Evolutionary conservation across 805 yeast species (phyloP), one percentile per base, ranked within the genome.

Genomic region (Pichia cabralensis): DNA sequence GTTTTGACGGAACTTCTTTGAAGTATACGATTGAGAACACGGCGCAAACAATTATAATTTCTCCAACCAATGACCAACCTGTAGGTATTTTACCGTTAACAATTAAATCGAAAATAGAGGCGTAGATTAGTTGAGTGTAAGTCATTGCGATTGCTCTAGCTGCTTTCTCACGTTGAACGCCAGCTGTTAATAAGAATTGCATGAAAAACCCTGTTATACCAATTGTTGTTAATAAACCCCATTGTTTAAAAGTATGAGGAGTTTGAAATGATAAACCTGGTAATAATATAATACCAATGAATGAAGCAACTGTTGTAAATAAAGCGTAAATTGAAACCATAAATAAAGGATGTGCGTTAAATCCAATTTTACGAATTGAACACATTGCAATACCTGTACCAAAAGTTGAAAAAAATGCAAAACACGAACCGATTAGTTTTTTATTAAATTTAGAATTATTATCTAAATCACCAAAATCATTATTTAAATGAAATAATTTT

Each of bases 181-280:
- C 96, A 8, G 83, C 74, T 0, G 96, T 82, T 31, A 82, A 56
- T 24, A 78, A 60, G 48, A 76, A 77, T 54, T 88, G 96, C 77
- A 80, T 80, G 40, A 76, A 58, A 55, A 86, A 88, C 0, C 96
- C 96, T 34, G 81, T 67, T 2, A 79, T 41, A 3, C 95, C 95
- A 39, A 84, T 66, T 16, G 67, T 51, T 2, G 59, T 36, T 42
- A 86, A 67, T 15, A 81, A 57, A 3, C 60, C 43, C 92, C 94
- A 82, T 53, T 83, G 89, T 46, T 61, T 61, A 1, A 44, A 20
- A n/a, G 71, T 69, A 13, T 65, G 68, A 1, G 95, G 95, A 2
- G 70, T 45, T 38, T 65, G 72, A 52, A 82, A 76, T 2, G 67
- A 49, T 37, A 79, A 56, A 1, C 74, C 67, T 1, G 94, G 89